Base-by-base conservation (phyloP, 23 red algal genomes). In the Gracilaria gracilis region DNA sequence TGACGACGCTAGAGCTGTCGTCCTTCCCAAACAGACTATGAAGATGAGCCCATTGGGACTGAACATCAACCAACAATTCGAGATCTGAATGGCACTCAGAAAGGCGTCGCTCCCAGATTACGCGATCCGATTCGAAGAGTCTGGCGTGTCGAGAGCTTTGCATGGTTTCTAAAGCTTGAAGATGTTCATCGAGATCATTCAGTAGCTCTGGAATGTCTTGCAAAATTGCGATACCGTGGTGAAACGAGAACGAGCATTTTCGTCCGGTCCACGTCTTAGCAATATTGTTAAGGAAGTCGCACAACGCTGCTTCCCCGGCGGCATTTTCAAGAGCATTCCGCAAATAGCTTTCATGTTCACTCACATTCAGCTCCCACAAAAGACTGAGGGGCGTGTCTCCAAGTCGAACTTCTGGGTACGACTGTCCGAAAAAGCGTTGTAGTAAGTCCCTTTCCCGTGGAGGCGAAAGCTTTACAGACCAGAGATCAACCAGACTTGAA, bases 41-140 rank as follows among this genome's bases (percentile, higher is more conserved):
- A 37, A 94, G 59, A 42, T 88, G 92, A 34, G 84, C 58, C 92
- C 92, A 94, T 57, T 74, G 57, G n/a, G 92, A 82, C 53, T 94
- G 92, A 57, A 94, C 92, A 27, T 82, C 74, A 80, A 74, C 79
- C 25, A 86, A 35, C 24, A 88, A 16, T 57, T 94, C 92, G 6
- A 94, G 55, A 20, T 39, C 28, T 20, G 87, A 83, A 57, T 83
- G 92, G 54, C 74, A 80, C 8, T 73, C 27, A 64, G 92, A 67
- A 29, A 94, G 81, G 2, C 82, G 92, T 46, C 42, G 49, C 70
- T 87, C 92, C 92, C 92, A 94, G 19, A 54, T 50, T 50, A 55
- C 33, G 17, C 92, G 65, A 12, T 94, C 92, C 36, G 82, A 71
- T 61, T 94, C 92, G 53, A 94, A 87, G 1, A 88, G 61, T 80